Base-by-base conservation (phyloP, 208 protist species). In the Leishmania gerbilli region DNA sequence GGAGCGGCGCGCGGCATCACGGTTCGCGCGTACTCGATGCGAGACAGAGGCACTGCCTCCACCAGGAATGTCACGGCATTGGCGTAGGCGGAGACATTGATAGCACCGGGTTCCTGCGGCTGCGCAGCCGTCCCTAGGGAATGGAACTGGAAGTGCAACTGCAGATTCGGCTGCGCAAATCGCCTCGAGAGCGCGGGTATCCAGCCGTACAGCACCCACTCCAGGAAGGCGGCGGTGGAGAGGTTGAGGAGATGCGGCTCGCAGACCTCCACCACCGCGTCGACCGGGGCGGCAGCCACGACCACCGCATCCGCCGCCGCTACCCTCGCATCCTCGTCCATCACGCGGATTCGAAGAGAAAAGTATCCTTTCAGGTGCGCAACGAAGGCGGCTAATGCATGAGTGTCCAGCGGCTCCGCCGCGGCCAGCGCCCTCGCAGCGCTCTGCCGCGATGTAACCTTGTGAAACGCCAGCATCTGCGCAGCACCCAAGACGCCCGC, bases 161-260 rank as follows among this genome's bases (percentile, higher is more conserved):
- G 76, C 84, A 84, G 45, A 71, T 42, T 40, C 68, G 58, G 67
- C 62, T 53, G 80, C 13, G 56, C 40, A 1, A 55, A n/a, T 1
- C 60, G 49, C n/a, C 67, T 15, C 5, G 40, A 77, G 11, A 76
- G 60, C 53, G 82, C 65, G 21, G 55, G 65, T 37, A 80, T 68
- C 72, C 82, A 84, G 17, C 84, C 79, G 77, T 95, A 92, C 27
- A 90, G 64, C 67, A 93, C 81, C 84, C 89, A 87, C 79, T 95
- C 92, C 19, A 93, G 64, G 84, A 95, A 92, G 15, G 87, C 82
- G 13, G 84, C 92, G 34, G 87, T 88, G 42, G 92, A 95, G 76
- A 93, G 3, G 81, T 89, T 93, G 24, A 92, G 69, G 53, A 87
- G 76, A 74, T 92, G 90, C n/a, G 88, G 79, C 2, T 89, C 86